Percentiles rank a stretch among this genome's conserved stretches.
These are phyloP conservation scores for Hypoxylon cercidicola DNA, from an alignment of 495 filamentous ascomycete genomes.

Conservation along the genomic window DNA sequence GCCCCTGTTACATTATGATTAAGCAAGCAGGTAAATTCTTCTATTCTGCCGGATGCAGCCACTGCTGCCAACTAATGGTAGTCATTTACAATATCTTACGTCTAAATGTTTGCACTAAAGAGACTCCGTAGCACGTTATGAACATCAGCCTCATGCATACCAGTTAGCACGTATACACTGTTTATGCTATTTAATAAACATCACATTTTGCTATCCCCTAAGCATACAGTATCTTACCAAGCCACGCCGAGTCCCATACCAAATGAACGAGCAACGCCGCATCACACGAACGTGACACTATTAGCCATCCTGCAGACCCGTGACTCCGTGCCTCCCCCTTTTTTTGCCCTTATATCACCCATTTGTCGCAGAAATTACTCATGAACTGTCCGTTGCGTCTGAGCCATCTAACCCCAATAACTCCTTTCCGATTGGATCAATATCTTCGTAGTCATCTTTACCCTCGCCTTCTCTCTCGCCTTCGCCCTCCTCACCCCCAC, in stretches of 20 bases:
- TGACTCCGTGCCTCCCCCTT: background rate
- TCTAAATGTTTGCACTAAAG: no score
- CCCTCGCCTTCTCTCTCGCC: slow-evolving; percentile 51
- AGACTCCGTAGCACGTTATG: no score
- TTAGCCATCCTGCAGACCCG: background rate
- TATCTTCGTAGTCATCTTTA: slow-evolving; percentile 57
- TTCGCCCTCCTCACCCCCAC: slow-evolving; percentile 47
- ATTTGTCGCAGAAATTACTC: background rate
- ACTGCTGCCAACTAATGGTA: no score
- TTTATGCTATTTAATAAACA: no score
- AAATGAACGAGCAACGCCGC: background rate
- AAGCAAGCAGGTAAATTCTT: no score
- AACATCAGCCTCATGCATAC: no score
- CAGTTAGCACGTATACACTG: no score
- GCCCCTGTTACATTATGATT: background rate
- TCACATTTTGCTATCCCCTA: slow-evolving; percentile 13
- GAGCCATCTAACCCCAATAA: slow-evolving; percentile 59
- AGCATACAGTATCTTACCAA: slow-evolving; percentile 15
- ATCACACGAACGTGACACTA: background rate
- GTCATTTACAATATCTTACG: no score
- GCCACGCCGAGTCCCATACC: slow-evolving; percentile 6
- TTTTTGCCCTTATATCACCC: no score
- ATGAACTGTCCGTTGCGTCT: slow-evolving; percentile 43
- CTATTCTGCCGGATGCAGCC: no score
- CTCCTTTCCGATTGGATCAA: slow-evolving; percentile 64